Percentiles rank a stretch among this genome's conserved stretches.
Conservation (phyloP, 208 protist genomes). For the Tetramitus jugosus region DNA sequence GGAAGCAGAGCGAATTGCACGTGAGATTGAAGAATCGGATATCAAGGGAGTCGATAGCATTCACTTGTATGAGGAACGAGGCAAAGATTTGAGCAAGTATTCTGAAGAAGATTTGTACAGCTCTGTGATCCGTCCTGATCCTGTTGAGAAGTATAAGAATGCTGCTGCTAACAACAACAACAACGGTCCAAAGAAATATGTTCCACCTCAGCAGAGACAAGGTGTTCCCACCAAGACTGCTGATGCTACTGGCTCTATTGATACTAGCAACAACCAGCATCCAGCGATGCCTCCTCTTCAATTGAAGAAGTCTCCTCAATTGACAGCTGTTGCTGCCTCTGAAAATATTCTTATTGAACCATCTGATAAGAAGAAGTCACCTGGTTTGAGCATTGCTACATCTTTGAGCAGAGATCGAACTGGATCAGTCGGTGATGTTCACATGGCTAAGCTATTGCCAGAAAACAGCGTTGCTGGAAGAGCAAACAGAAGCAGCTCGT, state of each 20-base stretch:
- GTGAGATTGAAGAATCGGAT: neutral
- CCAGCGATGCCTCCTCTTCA: no score
- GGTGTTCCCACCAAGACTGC: neutral
- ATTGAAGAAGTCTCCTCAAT: neutral
- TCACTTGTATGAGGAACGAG: constrained; percentile 5
- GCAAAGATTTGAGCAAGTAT: neutral
- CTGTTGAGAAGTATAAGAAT: neutral
- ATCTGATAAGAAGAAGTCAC: neutral
- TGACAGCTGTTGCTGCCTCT: neutral
- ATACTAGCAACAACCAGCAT: no score
- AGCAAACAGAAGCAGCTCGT: neutral
- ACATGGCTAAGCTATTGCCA: no score
- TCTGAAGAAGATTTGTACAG: constrained; percentile 8
- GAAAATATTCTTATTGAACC: neutral
- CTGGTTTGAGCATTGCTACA: no score
- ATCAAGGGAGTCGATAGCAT: neutral
- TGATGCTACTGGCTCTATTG: neutral
- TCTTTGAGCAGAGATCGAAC: no score
- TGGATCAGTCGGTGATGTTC: no score
- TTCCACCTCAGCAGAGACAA: neutral
- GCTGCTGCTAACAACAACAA: neutral
- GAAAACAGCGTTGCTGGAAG: no score
- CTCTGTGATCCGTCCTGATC: neutral
- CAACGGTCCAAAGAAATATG: neutral
- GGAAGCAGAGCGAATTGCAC: neutral